phyloP scores from a whole-genome alignment of 805 yeast species.

The Starmerella gropengiesseri region DNA sequence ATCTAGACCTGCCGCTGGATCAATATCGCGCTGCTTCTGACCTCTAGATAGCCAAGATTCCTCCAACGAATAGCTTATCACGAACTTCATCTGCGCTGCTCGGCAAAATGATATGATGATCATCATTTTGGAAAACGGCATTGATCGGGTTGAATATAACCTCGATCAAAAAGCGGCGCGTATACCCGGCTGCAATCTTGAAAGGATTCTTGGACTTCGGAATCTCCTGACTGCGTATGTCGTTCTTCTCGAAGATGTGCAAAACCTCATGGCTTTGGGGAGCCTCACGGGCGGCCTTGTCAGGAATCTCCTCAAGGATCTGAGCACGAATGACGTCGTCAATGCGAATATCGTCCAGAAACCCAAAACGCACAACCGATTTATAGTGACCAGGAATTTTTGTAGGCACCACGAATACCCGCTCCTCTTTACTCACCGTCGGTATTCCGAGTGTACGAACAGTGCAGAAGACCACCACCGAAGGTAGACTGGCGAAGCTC shows the following conservation, averaged over 20 bases:
- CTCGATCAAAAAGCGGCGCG: conserved; percentile 10
- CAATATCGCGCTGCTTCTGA: neutral
- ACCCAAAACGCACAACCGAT: conserved; percentile 42
- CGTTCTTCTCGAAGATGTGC: conserved; percentile 16
- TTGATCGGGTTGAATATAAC: conserved; percentile 13
- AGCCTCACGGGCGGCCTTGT: neutral
- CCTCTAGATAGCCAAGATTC: conserved; percentile 5
- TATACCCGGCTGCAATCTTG: neutral
- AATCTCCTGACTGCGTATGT: neutral
- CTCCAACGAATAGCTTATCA: conserved; percentile 13
- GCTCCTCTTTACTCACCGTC: conserved; percentile 32
- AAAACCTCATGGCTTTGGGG: neutral
- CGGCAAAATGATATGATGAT: conserved; percentile 4
- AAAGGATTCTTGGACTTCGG: conserved; percentile 6
- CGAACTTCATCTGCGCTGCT: neutral
- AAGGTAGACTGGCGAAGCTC: conserved; percentile 38
- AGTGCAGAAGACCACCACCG: conserved; percentile 37
- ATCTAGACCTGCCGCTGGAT: too few relatives aligned
- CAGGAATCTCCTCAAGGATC: conserved; percentile 1
- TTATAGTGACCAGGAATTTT: conserved; percentile 38
- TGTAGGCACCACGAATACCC: conserved; percentile 33
- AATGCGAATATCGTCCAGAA: conserved; percentile 25
- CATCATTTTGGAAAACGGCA: conserved; percentile 13
- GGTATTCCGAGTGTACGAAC: conserved; percentile 37
- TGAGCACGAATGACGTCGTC: neutral